Conservation (phyloP, 2,329 filamentous ascomycete species). For the Cryphonectria japonica region DNA sequence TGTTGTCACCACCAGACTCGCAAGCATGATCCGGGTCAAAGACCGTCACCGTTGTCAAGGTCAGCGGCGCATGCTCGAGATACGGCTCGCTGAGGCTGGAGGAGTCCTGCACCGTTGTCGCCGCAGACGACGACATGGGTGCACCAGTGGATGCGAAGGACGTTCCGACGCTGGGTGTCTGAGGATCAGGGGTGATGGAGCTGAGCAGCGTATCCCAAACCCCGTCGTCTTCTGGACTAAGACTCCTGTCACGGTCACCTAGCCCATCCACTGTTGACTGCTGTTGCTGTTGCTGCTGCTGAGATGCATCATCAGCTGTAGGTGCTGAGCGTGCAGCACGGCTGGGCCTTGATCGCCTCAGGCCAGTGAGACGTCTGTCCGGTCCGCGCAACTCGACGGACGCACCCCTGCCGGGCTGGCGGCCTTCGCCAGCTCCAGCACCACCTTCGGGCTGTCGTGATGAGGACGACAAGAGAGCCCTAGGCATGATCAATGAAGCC, state of each 20-base stretch:
- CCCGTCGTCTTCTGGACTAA: slow-evolving; percentile 70
- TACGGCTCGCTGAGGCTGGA: slow-evolving; percentile 46
- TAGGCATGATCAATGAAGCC: background rate
- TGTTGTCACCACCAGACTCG: slow-evolving; percentile 59
- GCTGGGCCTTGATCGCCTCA: slow-evolving; percentile 16
- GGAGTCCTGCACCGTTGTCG: slow-evolving; percentile 49
- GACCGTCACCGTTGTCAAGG: slow-evolving; percentile 38
- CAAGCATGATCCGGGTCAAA: slow-evolving; percentile 46
- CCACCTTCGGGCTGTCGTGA: background rate
- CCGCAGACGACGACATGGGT: slow-evolving; percentile 49
- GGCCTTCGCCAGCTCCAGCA: background rate
- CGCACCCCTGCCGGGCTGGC: background rate
- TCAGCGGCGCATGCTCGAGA: slow-evolving; percentile 43
- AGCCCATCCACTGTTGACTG: slow-evolving; percentile 60
- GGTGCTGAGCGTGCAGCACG: slow-evolving; percentile 15
- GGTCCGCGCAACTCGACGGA: slow-evolving; percentile 10
- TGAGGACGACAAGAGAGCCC: background rate
- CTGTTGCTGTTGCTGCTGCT: slow-evolving; percentile 8
- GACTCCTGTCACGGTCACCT: slow-evolving; percentile 81
- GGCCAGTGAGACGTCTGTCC: slow-evolving; percentile 17
- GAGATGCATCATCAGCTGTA: slow-evolving; percentile 10
- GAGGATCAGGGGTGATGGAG: slow-evolving; percentile 80
- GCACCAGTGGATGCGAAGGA: slow-evolving; percentile 76
- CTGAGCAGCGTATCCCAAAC: slow-evolving; percentile 81
- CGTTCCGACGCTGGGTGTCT: slow-evolving; percentile 77